A percentile compares a stretch with the other conserved stretches of the same genome.
Evolutionary conservation across 345 rosid genomes (phyloP).

Genomic region (Kandelia obovata): DNA sequence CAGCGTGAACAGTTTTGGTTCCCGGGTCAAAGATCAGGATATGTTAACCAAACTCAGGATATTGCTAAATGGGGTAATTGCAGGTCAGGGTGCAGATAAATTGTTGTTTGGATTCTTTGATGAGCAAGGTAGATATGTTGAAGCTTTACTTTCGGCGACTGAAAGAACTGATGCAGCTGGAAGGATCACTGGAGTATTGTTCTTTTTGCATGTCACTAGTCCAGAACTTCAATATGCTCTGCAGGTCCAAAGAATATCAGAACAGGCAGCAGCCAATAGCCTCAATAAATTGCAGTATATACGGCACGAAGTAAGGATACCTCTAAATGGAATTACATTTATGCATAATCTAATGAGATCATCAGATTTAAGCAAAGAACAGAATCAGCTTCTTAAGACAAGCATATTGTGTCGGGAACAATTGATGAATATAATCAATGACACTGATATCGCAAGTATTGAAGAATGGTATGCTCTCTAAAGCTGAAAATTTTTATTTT

Average conservation of each 20-base stretch:
- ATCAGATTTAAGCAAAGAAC: slow-evolving; percentile 54
- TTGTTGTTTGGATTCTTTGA: slow-evolving; percentile 63
- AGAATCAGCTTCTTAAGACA: slow-evolving; percentile 51
- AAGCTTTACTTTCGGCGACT: slow-evolving; percentile 65
- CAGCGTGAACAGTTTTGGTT: slow-evolving; percentile 49
- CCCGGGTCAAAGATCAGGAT: slow-evolving; percentile 63
- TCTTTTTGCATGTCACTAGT: slow-evolving; percentile 73
- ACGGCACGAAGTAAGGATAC: slow-evolving; percentile 53
- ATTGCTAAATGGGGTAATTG: slow-evolving; percentile 46
- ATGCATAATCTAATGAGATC: slow-evolving; percentile 48
- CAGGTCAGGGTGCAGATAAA: slow-evolving; percentile 59
- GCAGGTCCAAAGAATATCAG: slow-evolving; percentile 67
- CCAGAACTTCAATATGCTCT: slow-evolving; percentile 74
- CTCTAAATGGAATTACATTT: slow-evolving; percentile 53
- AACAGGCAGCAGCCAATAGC: slow-evolving; percentile 56
- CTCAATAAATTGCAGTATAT: slow-evolving; percentile 59
- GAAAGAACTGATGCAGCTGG: slow-evolving; percentile 59
- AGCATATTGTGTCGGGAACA: slow-evolving; percentile 61
- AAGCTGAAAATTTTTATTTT: neutral
- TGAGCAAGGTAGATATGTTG: slow-evolving; percentile 49
- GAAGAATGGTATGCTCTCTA: slow-evolving; percentile 59
- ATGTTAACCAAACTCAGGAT: slow-evolving; percentile 67
- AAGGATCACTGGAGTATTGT: slow-evolving; percentile 57
- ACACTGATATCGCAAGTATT: slow-evolving; percentile 62
- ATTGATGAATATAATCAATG: slow-evolving; percentile 52